Evolutionary conservation across 352 stramenopile genomes (phyloP), one percentile per base, ranked within the genome.

Genomic region (Thraustotheca clavata): DNA sequence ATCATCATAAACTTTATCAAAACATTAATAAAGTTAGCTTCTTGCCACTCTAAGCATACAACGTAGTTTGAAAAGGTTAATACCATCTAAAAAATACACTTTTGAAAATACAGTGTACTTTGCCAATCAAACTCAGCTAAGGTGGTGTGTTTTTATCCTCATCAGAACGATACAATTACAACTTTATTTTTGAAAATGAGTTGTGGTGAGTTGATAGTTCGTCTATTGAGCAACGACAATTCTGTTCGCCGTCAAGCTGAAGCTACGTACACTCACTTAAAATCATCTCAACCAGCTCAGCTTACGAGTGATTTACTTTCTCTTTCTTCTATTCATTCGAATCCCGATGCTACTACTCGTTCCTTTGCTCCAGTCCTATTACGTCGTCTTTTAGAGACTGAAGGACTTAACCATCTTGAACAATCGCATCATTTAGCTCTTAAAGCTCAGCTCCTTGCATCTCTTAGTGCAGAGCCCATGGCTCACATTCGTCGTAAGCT

Each of bases 401-500:
- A 65, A 18, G 57, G 57, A 18, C 1, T 65, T n/a, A 22, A 40
- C 7, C 91, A 91, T 73, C 71, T 72, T 20, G 59, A 52, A 31
- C 2, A 57, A 18, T 20, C 36, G 4, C 91, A 91, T 73, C 71
- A 72, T 20, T 57, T 79, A 52, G n/a, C 70, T 35, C 69, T 94
- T 67, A 91, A 90, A 70, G 67, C 67, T 46, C 74, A 92, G 71
- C 73, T 94, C 61, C 72, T 94, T 29, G 78, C 89, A 54, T 77
- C 81, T 20, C 69, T 94, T 11, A 65, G 69, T 26, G 62, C 50
- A 34, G 85, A 94, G 68, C 76, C 85, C 0, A 69, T 91, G 7
- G 73, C 83, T 12, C 77, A 87, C 65, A 79, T 94, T 62, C 85
- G 85, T 33, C 85, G 83, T 67, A 94, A 94, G 71, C 73, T 94